Conservation (phyloP, 176 grass and related monocot species). For the Paspalum notatum region DNA sequence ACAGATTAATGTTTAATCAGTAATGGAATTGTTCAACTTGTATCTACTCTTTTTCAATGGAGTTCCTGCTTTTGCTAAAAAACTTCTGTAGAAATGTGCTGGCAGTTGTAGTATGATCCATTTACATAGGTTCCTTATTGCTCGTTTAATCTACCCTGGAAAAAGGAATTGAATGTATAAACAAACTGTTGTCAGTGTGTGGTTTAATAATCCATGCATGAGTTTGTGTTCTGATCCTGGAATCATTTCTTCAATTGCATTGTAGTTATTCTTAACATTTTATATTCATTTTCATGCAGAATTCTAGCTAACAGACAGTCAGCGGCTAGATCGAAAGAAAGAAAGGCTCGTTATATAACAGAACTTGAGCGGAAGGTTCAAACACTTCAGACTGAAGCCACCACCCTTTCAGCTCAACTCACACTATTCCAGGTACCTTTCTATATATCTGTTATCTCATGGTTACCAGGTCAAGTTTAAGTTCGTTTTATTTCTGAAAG, state of each 20-base stretch:
- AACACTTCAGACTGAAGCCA: slow-evolving; percentile 99
- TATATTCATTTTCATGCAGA: slow-evolving; percentile 55
- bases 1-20: not conserved
- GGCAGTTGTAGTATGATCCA: not conserved
- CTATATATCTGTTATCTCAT: slow-evolving; percentile 13
- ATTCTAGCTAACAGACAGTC: slow-evolving; percentile 97
- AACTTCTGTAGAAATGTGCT: not conserved
- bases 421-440: slow-evolving; percentile 88
- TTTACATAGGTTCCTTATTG: not conserved
- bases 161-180: slow-evolving; percentile 8
- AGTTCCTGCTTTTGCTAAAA: not conserved
- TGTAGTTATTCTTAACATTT: slow-evolving; percentile 25
- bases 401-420: slow-evolving; percentile 94
- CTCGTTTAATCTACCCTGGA: not conserved
- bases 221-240: not conserved
- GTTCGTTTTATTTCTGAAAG: slow-evolving; percentile 26
- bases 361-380: slow-evolving; percentile 98
- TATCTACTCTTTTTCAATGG: not conserved
- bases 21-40: not conserved
- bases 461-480: slow-evolving; percentile 27
- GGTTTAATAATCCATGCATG: slow-evolving; percentile 18
- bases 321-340: slow-evolving; percentile 96
- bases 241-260: not conserved
- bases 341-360: slow-evolving; percentile 95
- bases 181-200: not conserved